Evolutionary conservation across 2,329 filamentous ascomycete genomes (phyloP), one percentile per base, ranked within the genome.

Genomic region (Lasiodiplodia gonubiensis): DNA sequence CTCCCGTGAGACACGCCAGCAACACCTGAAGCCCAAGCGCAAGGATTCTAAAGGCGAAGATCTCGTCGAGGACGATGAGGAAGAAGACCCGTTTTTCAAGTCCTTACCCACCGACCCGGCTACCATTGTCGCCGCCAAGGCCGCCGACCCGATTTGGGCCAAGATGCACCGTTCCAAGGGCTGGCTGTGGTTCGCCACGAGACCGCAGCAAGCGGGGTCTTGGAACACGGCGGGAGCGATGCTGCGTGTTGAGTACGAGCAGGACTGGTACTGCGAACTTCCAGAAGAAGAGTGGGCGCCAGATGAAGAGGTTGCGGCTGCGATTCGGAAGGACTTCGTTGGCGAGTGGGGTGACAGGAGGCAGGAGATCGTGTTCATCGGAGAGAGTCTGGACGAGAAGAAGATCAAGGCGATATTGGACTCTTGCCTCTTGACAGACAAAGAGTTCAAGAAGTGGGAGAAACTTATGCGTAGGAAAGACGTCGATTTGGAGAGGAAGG

Each of bases 311-410:
- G 84, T 86, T 2, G 72, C 79, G 27, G 75, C 79, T 51, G 82
- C 82, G 12, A 84, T 86, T 49, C 74, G 78, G 63, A 79, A 84
- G 37, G 84, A 87, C 67, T 85, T 86, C 64, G 75, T 80, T 35
- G 80, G 78, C 2, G 77, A 79, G 10, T 92, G 89, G 88, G 90
- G 89, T 0, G 90, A 92, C 71, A 82, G 90, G 1, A 82, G 90
- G 2, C 90, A 92, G 74, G 90, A 92, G 75, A 75, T 92, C 7
- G 90, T 92, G 2, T 90, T 92, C 69, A 92, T 93, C 67, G 90
- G 90, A 0, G 89, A 92, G 75, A 82, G 83, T 5, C 80, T 92
- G 16, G 82, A 91, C 60, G 73, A 81, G 1, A 73, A 75, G 5
- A 82, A 79, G 0, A 78, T 92, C 18, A 85, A 83, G 27, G 77